Evolutionary conservation across 2,329 filamentous ascomycete genomes (phyloP).

Genomic region (Sporothrix pallida): DNA sequence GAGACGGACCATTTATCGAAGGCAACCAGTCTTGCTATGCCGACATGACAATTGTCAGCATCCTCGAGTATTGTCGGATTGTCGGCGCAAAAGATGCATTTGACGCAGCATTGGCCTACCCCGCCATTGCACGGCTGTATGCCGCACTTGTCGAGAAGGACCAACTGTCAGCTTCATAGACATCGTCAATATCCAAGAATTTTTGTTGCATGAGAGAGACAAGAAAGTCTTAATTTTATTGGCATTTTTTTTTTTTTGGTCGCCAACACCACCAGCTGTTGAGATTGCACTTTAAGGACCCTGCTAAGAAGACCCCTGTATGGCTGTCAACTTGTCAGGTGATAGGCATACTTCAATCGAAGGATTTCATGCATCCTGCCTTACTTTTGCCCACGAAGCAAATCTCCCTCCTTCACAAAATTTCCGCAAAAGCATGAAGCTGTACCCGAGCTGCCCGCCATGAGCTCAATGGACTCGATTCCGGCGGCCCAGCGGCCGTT

Average conservation of each 20-base stretch:
- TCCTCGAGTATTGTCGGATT: not conserved
- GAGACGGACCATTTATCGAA: slow-evolving; percentile 11
- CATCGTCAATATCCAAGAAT: not conserved
- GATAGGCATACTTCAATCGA: not conserved
- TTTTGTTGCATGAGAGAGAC: too few species aligned
- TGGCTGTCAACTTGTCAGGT: not conserved
- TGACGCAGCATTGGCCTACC: slow-evolving; percentile 10
- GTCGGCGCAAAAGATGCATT: slow-evolving; percentile 1
- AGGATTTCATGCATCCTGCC: not conserved
- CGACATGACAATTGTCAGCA: slow-evolving; percentile 20
- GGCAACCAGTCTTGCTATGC: not conserved
- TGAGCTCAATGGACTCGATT: not conserved
- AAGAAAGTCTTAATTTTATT: too few species aligned
- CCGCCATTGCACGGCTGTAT: not conserved
- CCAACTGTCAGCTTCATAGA: not conserved
- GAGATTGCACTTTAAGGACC: too few species aligned
- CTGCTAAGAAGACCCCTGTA: not conserved
- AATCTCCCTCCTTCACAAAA: not conserved
- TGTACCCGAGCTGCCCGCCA: not conserved
- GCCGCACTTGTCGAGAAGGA: not conserved
- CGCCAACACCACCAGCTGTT: too few species aligned
- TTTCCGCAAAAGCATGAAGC: not conserved
- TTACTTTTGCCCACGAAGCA: not conserved
- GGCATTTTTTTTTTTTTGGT: too few species aligned
- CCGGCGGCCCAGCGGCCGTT: not conserved